Evolutionary conservation across 2,329 filamentous ascomycete species (phyloP).

Genomic region (Didymellaceae sp.): DNA sequence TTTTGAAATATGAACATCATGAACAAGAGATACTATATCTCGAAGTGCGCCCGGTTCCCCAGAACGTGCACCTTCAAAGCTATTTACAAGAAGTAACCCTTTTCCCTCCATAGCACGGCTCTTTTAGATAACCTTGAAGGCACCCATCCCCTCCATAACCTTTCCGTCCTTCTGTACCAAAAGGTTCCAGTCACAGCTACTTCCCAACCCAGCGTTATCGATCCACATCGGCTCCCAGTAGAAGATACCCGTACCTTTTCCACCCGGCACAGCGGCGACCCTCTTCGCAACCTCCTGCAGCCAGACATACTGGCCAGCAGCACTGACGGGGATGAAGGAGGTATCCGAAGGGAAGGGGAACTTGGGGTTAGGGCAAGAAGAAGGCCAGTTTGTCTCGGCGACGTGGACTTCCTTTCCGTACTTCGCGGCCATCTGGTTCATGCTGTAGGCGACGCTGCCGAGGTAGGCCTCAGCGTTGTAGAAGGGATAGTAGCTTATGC

Average conservation of each 20-base stretch:
- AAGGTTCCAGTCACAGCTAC: slow-evolving; percentile 69
- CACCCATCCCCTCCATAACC: slow-evolving; percentile 63
- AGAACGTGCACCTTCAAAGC: too few relatives aligned
- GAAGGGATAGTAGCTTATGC: slow-evolving; percentile 77
- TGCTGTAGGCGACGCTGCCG: slow-evolving; percentile 59
- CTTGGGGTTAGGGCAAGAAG: slow-evolving; percentile 63
- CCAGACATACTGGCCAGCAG: slow-evolving; percentile 68
- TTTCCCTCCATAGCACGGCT: background rate
- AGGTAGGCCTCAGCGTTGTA: slow-evolving; percentile 68
- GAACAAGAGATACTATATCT: too few relatives aligned
- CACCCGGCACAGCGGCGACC: slow-evolving; percentile 60
- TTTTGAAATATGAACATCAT: too few relatives aligned
- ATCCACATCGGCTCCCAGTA: slow-evolving; percentile 80
- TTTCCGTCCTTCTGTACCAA: slow-evolving; percentile 64
- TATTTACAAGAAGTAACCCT: slow-evolving; percentile 4
- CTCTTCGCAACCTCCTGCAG: slow-evolving; percentile 65
- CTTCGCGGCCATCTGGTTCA: slow-evolving; percentile 65
- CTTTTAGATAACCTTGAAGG: slow-evolving; percentile 58
- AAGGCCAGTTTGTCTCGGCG: slow-evolving; percentile 75
- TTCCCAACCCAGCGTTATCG: slow-evolving; percentile 68
- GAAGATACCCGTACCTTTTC: slow-evolving; percentile 63
- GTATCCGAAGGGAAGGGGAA: slow-evolving; percentile 68
- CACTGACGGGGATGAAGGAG: slow-evolving; percentile 65
- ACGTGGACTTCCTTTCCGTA: slow-evolving; percentile 73
- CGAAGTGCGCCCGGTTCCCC: too few relatives aligned